phyloP scores from a whole-genome alignment of 139 green algal species.

The Chlamydomonas sp. region DNA sequence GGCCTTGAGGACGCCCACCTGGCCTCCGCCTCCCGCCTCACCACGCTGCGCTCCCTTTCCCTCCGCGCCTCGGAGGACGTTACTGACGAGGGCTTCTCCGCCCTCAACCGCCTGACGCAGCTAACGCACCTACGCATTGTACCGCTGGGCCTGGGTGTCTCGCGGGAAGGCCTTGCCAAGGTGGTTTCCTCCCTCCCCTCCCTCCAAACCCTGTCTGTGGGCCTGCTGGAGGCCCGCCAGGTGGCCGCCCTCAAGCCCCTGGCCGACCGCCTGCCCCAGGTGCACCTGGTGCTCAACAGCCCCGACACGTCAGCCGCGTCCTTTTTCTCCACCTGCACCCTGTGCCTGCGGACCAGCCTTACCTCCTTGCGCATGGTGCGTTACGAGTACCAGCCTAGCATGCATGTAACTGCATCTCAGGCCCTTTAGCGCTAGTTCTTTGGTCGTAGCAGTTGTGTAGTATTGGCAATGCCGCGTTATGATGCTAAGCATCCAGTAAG shows the following conservation, averaged over 20 bases:
- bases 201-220: not conserved
- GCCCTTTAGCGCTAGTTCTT: too few species aligned
- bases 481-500: too few species aligned
- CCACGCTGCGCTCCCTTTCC: conserved; percentile 2
- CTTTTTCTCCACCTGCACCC: conserved; percentile 29
- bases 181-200: not conserved
- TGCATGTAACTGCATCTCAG: too few species aligned
- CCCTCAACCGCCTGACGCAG: conserved; percentile 8
- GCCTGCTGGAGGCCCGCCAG: conserved; percentile 20
- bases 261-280: not conserved
- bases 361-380: conserved; percentile 1
- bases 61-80: conserved; percentile 28
- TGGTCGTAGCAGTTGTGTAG: too few species aligned
- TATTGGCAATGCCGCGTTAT: too few species aligned
- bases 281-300: not conserved
- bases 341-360: conserved; percentile 15
- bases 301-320: not conserved
- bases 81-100: conserved; percentile 12
- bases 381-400: too few species aligned
- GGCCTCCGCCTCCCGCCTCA: not conserved
- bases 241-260: not conserved
- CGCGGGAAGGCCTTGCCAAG: not conserved
- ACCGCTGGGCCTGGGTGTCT: conserved; percentile 21
- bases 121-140: conserved; percentile 1
- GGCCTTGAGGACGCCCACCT: conserved; percentile 24